phyloP scores from a whole-genome alignment of 768 basidiomycete genomes.

The Crucibulum laeve region DNA sequence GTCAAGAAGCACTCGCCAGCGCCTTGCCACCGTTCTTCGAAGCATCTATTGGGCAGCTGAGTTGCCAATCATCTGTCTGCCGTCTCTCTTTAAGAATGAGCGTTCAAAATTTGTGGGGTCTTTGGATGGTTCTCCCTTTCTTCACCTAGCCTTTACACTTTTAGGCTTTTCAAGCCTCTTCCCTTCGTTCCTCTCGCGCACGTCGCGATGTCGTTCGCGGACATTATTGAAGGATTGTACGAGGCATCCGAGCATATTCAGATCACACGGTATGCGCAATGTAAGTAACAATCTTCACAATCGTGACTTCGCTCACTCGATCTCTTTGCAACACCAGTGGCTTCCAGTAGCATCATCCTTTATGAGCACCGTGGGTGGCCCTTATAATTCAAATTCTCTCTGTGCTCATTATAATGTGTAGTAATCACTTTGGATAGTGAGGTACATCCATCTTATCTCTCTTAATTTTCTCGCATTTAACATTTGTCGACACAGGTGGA shows the following conservation, averaged over 20 bases:
- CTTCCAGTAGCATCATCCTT: conserved; percentile 45
- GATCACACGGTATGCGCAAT: conserved; percentile 36
- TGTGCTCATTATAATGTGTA: conserved; percentile 12
- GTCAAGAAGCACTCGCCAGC: too few relatives aligned
- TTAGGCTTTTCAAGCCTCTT: not conserved
- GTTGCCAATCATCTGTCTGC: too few relatives aligned
- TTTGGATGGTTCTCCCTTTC: not conserved
- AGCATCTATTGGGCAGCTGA: too few relatives aligned
- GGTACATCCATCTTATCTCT: conserved; percentile 23
- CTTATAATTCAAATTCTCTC: not conserved
- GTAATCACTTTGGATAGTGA: conserved; percentile 51
- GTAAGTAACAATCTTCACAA: conserved; percentile 23
- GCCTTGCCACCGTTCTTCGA: too few relatives aligned
- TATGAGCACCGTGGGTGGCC: conserved; percentile 46
- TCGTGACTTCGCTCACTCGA: not conserved
- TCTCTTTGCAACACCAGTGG: conserved; percentile 29
- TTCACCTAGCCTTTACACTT: not conserved
- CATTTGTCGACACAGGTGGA: conserved; percentile 29
- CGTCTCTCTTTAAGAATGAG: too few relatives aligned
- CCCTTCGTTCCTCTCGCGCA: not conserved
- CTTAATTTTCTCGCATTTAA: not conserved
- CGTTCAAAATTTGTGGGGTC: too few relatives aligned
- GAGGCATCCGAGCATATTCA: conserved; percentile 24
- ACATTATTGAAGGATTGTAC: not conserved
- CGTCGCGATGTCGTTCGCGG: not conserved